A percentile compares a stretch with the other conserved stretches of the same genome.
These are phyloP conservation scores for Monosporascus sp. DNA, from an alignment of 2,329 filamentous ascomycete species.

Conservation along the genomic window DNA sequence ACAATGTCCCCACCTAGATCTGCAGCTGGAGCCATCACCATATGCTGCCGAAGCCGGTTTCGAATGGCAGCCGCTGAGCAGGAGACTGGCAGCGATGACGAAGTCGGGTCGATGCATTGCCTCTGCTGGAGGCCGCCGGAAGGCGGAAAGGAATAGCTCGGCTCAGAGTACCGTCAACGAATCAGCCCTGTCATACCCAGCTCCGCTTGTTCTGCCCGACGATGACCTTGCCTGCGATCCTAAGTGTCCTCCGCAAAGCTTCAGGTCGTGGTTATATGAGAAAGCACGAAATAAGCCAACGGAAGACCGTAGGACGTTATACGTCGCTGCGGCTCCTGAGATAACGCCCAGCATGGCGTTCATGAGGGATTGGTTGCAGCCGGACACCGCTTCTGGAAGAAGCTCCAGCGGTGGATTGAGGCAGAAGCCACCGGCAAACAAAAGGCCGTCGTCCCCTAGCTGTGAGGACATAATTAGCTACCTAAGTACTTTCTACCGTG, in stretches of 20 bases:
- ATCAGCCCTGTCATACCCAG: conserved; percentile 40
- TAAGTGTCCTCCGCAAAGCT: conserved; percentile 44
- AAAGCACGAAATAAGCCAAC: conserved; percentile 46
- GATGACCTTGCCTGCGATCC: conserved; percentile 54
- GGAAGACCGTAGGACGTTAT: conserved; percentile 41
- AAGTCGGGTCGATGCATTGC: not conserved
- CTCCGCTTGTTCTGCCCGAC: conserved; percentile 52
- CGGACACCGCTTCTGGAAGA: conserved; percentile 6
- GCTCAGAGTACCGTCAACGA: too few species aligned
- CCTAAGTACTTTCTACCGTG: conserved; percentile 46
- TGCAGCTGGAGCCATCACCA: not conserved
- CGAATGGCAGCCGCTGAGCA: not conserved
- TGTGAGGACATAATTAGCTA: conserved; percentile 31
- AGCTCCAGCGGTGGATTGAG: not conserved
- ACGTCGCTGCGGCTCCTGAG: conserved; percentile 44
- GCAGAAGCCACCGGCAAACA: not conserved
- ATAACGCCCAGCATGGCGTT: conserved; percentile 30
- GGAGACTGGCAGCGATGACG: not conserved
- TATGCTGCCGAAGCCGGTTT: not conserved
- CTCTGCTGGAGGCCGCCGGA: not conserved
- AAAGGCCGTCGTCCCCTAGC: conserved; percentile 15
- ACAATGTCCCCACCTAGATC: not conserved
- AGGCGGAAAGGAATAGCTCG: too few species aligned
- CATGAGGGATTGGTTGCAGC: conserved; percentile 39
- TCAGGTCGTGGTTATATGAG: conserved; percentile 44